Percentiles rank a stretch among this genome's conserved stretches.
These are phyloP conservation scores for Dioscorea alata DNA, from an alignment of 106 monocot species.

Conservation along the genomic window DNA sequence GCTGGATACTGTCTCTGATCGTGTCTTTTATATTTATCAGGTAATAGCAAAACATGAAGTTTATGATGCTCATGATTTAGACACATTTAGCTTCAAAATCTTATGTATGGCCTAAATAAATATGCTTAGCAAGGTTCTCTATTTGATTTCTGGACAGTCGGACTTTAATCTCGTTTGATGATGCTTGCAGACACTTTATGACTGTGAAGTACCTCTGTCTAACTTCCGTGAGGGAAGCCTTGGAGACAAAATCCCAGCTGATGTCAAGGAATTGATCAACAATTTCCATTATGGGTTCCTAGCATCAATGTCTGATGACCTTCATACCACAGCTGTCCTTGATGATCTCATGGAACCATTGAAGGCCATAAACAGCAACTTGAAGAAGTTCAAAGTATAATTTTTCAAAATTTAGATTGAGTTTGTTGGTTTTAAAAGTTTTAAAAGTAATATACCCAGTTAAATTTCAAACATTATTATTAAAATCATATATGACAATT, in stretches of 20 bases:
- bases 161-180: background rate
- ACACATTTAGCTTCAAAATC: too few relatives aligned
- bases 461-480: too few relatives aligned
- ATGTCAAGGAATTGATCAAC: conserved; percentile 43
- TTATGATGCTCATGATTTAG: too few relatives aligned
- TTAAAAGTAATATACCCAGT: too few relatives aligned
- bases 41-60: conserved; percentile 11
- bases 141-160: too few relatives aligned
- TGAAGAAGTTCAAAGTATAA: conserved; percentile 80
- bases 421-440: too few relatives aligned
- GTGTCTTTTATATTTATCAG: conserved; percentile 78
- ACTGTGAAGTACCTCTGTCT: conserved; percentile 60
- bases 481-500: too few relatives aligned
- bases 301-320: conserved; percentile 82
- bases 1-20: conserved; percentile 64
- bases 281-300: conserved; percentile 51
- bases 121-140: too few relatives aligned
- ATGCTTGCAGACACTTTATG: conserved; percentile 60
- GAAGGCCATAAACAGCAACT: conserved; percentile 64
- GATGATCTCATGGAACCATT: conserved; percentile 69
- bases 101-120: too few relatives aligned
- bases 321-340: conserved; percentile 71
- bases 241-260: conserved; percentile 33
- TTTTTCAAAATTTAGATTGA: too few relatives aligned
- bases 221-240: conserved; percentile 40